A percentile compares a stretch with the other conserved stretches of the same genome.
Conservation (phyloP, 805 yeast genomes). For the Metschnikowia lunata region DNA sequence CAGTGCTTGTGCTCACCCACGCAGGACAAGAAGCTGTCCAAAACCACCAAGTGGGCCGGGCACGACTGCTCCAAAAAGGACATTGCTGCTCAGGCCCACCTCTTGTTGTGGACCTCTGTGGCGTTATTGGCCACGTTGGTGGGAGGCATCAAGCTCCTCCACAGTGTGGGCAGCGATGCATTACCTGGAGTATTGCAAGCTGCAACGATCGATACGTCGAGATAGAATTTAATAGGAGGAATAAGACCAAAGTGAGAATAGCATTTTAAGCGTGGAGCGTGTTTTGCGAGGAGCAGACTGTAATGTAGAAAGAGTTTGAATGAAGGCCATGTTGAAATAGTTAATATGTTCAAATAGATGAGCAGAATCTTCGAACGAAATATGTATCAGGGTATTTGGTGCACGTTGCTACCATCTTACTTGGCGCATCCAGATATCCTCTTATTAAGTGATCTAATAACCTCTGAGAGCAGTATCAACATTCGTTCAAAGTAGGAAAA, state of each 20-base stretch:
- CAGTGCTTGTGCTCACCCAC: slow-evolving; percentile 48
- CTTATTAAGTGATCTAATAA: too few species aligned
- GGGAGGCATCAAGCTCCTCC: slow-evolving; percentile 51
- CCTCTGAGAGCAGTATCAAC: too few species aligned
- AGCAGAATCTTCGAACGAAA: too few species aligned
- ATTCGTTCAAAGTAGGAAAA: too few species aligned
- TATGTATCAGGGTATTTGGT: too few species aligned
- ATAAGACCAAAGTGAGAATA: not conserved
- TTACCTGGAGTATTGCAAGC: slow-evolving; percentile 68
- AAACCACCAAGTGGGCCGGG: slow-evolving; percentile 55
- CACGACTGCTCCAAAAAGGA: slow-evolving; percentile 63
- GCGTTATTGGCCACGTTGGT: slow-evolving; percentile 44
- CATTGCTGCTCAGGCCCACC: slow-evolving; percentile 59
- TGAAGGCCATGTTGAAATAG: too few species aligned
- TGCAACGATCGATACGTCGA: slow-evolving; percentile 35
- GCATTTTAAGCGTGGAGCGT: too few species aligned
- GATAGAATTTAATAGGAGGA: slow-evolving; percentile 1
- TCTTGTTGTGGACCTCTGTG: slow-evolving; percentile 63
- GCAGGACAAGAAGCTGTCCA: slow-evolving; percentile 35
- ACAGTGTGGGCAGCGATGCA: slow-evolving; percentile 52
- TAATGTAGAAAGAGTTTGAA: too few species aligned
- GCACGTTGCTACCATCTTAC: too few species aligned
- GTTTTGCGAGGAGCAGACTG: too few species aligned
- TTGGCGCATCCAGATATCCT: too few species aligned
- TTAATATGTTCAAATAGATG: too few species aligned